phyloP scores from a whole-genome alignment of 768 basidiomycete genomes.

The Dioszegia crocea region DNA sequence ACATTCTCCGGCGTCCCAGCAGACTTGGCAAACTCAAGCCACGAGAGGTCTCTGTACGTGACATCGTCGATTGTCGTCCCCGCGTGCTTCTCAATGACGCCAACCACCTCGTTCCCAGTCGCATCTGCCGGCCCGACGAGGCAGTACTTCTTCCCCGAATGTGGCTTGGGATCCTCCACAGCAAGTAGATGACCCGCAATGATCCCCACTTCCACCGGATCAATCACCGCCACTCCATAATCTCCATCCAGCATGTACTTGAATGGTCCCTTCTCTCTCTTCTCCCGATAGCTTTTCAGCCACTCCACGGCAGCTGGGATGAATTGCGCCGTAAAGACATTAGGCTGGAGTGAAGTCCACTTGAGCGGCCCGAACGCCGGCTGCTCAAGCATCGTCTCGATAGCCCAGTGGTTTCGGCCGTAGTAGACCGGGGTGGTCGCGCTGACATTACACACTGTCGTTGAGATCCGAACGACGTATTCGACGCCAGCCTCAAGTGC shows the following conservation, averaged over 20 bases:
- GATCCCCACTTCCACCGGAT: slow-evolving; percentile 18
- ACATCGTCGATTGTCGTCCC: slow-evolving; percentile 17
- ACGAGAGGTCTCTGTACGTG: slow-evolving; percentile 2
- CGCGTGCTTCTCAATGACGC: slow-evolving; percentile 10
- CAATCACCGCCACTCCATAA: slow-evolving; percentile 8
- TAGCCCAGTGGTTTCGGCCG: slow-evolving; percentile 22
- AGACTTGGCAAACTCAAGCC: not conserved
- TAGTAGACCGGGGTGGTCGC: slow-evolving; percentile 11
- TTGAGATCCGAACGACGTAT: slow-evolving; percentile 23
- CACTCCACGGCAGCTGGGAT: not conserved
- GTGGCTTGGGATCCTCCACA: slow-evolving; percentile 2
- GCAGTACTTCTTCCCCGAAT: slow-evolving; percentile 11
- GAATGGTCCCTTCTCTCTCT: slow-evolving; percentile 4
- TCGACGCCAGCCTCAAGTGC: slow-evolving; percentile 20
- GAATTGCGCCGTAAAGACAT: slow-evolving; percentile 8
- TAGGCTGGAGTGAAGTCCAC: slow-evolving; percentile 23
- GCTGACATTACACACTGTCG: slow-evolving; percentile 7
- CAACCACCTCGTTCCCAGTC: slow-evolving; percentile 8
- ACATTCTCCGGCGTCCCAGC: slow-evolving; percentile 7
- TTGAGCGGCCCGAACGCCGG: slow-evolving; percentile 11
- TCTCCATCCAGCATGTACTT: slow-evolving; percentile 4
- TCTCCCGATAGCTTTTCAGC: slow-evolving; percentile 6
- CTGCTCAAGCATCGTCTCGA: slow-evolving; percentile 14
- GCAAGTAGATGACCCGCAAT: slow-evolving; percentile 13
- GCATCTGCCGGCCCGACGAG: slow-evolving; percentile 14